Percentiles rank a stretch among this genome's conserved stretches.
Conservation (phyloP, 805 yeast species). For the Wickerhamomyces xylosicus region DNA sequence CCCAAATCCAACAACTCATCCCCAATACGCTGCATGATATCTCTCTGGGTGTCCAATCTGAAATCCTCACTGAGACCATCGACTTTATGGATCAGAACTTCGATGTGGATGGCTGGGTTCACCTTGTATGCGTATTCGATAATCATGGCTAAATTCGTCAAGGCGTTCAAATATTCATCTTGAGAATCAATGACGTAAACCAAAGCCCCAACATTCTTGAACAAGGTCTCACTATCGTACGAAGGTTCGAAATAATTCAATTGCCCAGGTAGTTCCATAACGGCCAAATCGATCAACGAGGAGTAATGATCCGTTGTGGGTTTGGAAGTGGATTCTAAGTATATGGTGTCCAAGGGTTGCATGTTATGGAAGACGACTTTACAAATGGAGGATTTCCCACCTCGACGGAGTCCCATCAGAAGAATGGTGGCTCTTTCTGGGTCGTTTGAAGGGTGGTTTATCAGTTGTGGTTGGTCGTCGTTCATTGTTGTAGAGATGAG, state of each 20-base stretch:
- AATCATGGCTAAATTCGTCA: slow-evolving; percentile 80
- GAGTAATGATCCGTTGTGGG: slow-evolving; percentile 80
- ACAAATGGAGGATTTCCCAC: slow-evolving; percentile 92
- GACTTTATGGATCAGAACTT: slow-evolving; percentile 89
- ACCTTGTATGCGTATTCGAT: slow-evolving; percentile 79
- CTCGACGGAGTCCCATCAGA: slow-evolving; percentile 74
- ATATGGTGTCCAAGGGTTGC: slow-evolving; percentile 91
- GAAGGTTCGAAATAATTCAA: slow-evolving; percentile 79
- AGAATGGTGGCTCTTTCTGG: slow-evolving; percentile 67
- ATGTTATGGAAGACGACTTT: slow-evolving; percentile 93
- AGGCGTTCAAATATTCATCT: slow-evolving; percentile 88
- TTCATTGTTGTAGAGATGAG: not conserved
- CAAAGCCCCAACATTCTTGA: slow-evolving; percentile 77
- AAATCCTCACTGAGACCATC: slow-evolving; percentile 94
- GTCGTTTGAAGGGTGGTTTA: slow-evolving; percentile 27
- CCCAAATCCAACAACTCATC: slow-evolving; percentile 89
- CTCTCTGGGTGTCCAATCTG: slow-evolving; percentile 88
- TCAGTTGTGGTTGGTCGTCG: slow-evolving; percentile 2
- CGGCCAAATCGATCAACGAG: slow-evolving; percentile 76
- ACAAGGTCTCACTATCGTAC: slow-evolving; percentile 67
- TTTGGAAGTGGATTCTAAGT: slow-evolving; percentile 80
- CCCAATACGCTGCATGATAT: slow-evolving; percentile 90
- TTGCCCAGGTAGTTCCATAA: slow-evolving; percentile 94
- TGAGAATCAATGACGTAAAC: slow-evolving; percentile 93
- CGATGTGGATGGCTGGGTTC: slow-evolving; percentile 79